Evolutionary conservation across 2,329 filamentous ascomycete genomes (phyloP).

Genomic region (Clonostachys solani): DNA sequence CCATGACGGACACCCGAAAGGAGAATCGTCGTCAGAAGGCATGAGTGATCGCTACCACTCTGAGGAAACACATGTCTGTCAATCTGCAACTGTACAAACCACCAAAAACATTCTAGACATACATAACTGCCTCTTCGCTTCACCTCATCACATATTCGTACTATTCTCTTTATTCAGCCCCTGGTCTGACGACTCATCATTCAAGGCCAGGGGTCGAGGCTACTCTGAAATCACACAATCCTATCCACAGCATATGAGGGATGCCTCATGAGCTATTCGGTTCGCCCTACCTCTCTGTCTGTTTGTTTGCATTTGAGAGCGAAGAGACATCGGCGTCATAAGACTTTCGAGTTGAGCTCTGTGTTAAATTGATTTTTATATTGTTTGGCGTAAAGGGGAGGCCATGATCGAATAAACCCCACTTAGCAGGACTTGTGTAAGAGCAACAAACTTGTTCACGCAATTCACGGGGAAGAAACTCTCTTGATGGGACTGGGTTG

Average conservation of each 20-base stretch:
- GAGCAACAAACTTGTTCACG: too few species aligned
- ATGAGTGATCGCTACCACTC: conserved; percentile 6
- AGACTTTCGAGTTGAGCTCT: neutral
- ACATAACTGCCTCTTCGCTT: conserved; percentile 3
- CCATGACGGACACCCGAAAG: conserved; percentile 36
- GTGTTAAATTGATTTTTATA: neutral
- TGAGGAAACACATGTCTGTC: neutral
- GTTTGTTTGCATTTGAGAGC: neutral
- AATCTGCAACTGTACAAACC: conserved; percentile 2
- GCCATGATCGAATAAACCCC: too few species aligned
- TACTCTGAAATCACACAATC: neutral
- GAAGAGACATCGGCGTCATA: neutral
- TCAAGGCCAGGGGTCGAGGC: too few species aligned
- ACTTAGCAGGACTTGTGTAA: too few species aligned
- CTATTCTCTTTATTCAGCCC: conserved; percentile 5
- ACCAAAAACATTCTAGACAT: neutral
- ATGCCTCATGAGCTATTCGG: neutral
- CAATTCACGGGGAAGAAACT: too few species aligned
- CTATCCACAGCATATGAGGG: neutral
- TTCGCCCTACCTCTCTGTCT: neutral
- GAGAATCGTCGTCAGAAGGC: conserved; percentile 20
- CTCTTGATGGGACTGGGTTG: too few species aligned
- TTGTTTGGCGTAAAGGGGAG: too few species aligned
- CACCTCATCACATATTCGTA: neutral
- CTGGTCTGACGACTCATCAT: neutral